Base-by-base conservation (phyloP, 495 filamentous ascomycete species). In the Aspergillus funiculosus region DNA sequence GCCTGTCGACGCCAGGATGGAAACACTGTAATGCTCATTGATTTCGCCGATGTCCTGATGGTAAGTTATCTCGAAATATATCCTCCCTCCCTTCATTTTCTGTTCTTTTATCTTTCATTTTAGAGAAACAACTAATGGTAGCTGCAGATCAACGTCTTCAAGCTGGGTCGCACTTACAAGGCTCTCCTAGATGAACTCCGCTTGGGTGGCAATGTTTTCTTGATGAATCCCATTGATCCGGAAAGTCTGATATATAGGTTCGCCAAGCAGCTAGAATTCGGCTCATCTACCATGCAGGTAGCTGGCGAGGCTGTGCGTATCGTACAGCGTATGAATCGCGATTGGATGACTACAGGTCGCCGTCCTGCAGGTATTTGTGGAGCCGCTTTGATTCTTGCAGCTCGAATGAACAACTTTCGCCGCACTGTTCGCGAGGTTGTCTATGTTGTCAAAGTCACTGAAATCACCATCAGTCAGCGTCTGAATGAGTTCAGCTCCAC, bases 341-440 rank as follows among this genome's bases (percentile, higher is more conserved):
- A 98, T 64, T 96, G 91, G 87, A 96, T 98, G 79, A 83, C 86
- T 6, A 83, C 84, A 36, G 92, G 92, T 54, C 87, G 92, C 57
- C 80, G 89, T 30, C 94, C 94, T 32, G 88, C 92, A 19, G 92
- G 94, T 57, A 80, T 97, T 32, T 95, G 89, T 64, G 94, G 92
- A 47, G 94, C 92, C 7, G 89, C 89, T 47, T 75, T 98, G 45
- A 87, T 98, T 51, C 80, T 98, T 51, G 94, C 92, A 15, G 89
- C 92, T 7, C 85, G 94, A 24, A 95, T 95, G 81, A 94, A 95
- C 72, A 96, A 96, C 62, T 97, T 91, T 61, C 82, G 91, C 27
- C 83, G 92, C 14, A 92, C 87, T 0, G 79, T 94, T 5, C 76
- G 88, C 19, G 92, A 98, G 66, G 83, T 97, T 8, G 92, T 97